Base-by-base conservation (phyloP, 1,284 basidiomycete species). In the Cryptococcus jaspeensis region DNA sequence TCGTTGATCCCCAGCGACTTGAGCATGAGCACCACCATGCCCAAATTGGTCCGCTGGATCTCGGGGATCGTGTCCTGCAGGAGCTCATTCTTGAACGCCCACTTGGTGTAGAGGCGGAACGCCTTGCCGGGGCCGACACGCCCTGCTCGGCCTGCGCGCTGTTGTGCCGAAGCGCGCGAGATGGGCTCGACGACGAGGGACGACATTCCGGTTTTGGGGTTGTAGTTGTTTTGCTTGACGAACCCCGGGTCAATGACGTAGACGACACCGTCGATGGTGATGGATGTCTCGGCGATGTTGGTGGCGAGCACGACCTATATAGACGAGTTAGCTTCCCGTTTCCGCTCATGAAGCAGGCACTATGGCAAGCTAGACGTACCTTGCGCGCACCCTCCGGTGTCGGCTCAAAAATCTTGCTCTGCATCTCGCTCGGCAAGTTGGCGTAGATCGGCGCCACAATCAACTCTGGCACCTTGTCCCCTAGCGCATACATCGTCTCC, bases 321-420 rank as follows among this genome's bases (percentile, higher is more conserved):
- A 16, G 41, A 43, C 18, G 41, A 4, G 28, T 32, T 9, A 32
- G 9, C 28, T 4, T 32, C 28, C 4, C 28, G 28, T 77, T 51
- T 13, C 23, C n/a, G 39, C 8, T 43, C 36, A 25, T 48, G 28
- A 54, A 52, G 13, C 45, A 13, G 20, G 20, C 13, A 16, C 35
- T 16, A 41, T 43, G 35, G 16, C 13, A n/a, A 28, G 11, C 16
- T 18, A 39, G 12, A 48, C 74, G 53, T 42, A 81, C 81, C 78
- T 99, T 99, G 54, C 96, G 82, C 16, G 96, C 91, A 11, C 93
- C 93, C 56, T 91, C 89, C 0, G 96, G 95, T 7, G 96, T 99
- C 1, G 95, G 94, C 76, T 99, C 96, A 76, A 99, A 99, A 62
- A 99, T 99, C 80, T 97, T 97, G 37, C 93, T 90, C 76, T 99